A percentile compares a stretch with the other conserved stretches of the same genome.
These are phyloP conservation scores for Phragmites australis DNA, from an alignment of 176 grass and related monocot species.

Conservation along the genomic window DNA sequence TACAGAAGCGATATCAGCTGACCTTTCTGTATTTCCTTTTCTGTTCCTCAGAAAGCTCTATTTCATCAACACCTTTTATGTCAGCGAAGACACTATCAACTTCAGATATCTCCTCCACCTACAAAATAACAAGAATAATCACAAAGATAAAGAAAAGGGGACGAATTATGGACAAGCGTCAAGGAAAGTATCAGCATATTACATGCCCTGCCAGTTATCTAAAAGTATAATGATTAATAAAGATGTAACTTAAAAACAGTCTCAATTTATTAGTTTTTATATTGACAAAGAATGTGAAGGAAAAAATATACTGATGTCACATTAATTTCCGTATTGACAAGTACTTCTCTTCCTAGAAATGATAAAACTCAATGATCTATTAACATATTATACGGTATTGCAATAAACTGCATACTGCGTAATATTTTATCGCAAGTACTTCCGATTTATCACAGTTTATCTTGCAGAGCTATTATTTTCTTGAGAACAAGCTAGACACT, in stretches of 20 bases:
- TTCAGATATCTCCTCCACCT: slow-evolving; percentile 98
- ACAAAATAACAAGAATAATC: slow-evolving; percentile 27
- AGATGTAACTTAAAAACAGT: background rate
- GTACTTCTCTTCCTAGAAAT: slow-evolving; percentile 8
- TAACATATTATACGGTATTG: background rate
- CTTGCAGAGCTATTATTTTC: background rate
- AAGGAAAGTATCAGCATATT: too few relatives aligned
- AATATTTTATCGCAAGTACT: background rate
- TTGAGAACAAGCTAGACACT: background rate
- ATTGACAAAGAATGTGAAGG: background rate
- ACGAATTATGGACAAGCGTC: background rate
- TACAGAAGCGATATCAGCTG: slow-evolving; percentile 15
- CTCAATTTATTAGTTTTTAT: background rate
- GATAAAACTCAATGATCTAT: background rate
- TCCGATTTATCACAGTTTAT: background rate
- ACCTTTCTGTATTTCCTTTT: slow-evolving; percentile 93
- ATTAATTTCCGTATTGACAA: background rate
- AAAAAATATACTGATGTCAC: background rate
- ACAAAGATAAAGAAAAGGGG: background rate
- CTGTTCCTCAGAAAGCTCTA: slow-evolving; percentile 94
- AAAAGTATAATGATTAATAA: slow-evolving; percentile 12
- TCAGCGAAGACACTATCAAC: slow-evolving; percentile 66
- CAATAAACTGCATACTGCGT: too few relatives aligned
- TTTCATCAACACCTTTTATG: slow-evolving; percentile 63
- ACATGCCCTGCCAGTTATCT: background rate